phyloP scores from a whole-genome alignment of 495 filamentous ascomycete genomes.

The Neurospora sp. region DNA sequence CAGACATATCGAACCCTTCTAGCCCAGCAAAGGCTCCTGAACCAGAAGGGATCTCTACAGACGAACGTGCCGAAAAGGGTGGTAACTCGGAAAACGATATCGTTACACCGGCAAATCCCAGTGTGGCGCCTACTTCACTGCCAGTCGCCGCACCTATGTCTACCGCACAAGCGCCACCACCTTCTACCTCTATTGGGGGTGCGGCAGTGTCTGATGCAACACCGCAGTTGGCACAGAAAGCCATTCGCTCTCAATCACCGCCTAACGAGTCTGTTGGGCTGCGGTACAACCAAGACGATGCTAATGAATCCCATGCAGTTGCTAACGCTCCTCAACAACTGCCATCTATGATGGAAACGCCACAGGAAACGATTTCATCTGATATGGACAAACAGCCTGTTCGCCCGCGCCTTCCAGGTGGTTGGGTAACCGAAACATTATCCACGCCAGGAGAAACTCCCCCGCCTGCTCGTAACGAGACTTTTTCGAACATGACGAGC shows the following conservation, averaged over 20 bases:
- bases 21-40: not conserved
- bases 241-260: not conserved
- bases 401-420: constrained; percentile 52
- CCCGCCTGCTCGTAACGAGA: constrained; percentile 9
- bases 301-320: constrained; percentile 2
- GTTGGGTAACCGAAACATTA: constrained; percentile 52
- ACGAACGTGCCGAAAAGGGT: not conserved
- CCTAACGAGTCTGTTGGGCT: constrained; percentile 6
- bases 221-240: not conserved
- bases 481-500: constrained; percentile 1
- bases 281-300: constrained; percentile 1
- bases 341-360: constrained; percentile 4
- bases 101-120: not conserved
- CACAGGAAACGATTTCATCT: constrained; percentile 9
- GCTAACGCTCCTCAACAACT: constrained; percentile 3
- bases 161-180: not conserved
- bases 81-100: not conserved
- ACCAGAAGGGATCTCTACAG: not conserved
- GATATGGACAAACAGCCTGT: constrained; percentile 29
- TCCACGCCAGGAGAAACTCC: constrained; percentile 18
- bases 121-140: not conserved
- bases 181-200: not conserved
- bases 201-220: constrained; percentile 5
- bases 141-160: not conserved
- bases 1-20: not conserved